Conservation (phyloP, 1,284 basidiomycete species). For the Xerocomus minutiporus region DNA sequence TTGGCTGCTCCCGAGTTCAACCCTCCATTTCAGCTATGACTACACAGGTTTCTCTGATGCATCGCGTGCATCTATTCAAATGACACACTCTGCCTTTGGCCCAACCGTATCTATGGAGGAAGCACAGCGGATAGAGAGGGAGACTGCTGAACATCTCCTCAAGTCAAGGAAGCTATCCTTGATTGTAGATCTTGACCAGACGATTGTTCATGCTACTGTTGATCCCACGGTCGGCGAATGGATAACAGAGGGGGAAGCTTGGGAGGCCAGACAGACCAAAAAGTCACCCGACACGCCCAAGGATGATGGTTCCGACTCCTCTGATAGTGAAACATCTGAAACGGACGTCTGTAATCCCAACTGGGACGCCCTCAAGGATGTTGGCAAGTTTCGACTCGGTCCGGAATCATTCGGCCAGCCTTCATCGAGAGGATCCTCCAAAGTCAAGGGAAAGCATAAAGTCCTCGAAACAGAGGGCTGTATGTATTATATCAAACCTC, state of each 20-base stretch:
- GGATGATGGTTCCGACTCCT: constrained; percentile 31
- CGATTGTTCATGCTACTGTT: constrained; percentile 97
- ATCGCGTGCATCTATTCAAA: constrained; percentile 76
- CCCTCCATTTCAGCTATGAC: constrained; percentile 50
- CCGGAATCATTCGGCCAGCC: constrained; percentile 67
- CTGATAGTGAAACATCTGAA: constrained; percentile 39
- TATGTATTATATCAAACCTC: constrained; percentile 96
- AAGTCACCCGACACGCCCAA: constrained; percentile 30
- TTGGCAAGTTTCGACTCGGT: constrained; percentile 81
- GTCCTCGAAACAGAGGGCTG: constrained; percentile 72
- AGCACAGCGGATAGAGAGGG: constrained; percentile 82
- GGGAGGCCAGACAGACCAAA: constrained; percentile 53
- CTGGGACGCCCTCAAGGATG: constrained; percentile 83
- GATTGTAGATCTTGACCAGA: constrained; percentile 98
- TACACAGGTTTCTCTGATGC: constrained; percentile 83
- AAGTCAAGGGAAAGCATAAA: constrained; percentile 53
- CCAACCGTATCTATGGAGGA: constrained; percentile 80
- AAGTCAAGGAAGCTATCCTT: constrained; percentile 80
- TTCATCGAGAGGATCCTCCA: constrained; percentile 29
- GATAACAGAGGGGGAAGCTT: constrained; percentile 80
- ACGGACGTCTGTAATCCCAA: constrained; percentile 77
- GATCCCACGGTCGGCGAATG: constrained; percentile 98
- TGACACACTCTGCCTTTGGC: constrained; percentile 78
- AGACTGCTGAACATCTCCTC: constrained; percentile 76
- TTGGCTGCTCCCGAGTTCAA: constrained; percentile 10